Evolutionary conservation across 192 early-diverging fungal species (phyloP).

Genomic region (Backusella luteola): DNA sequence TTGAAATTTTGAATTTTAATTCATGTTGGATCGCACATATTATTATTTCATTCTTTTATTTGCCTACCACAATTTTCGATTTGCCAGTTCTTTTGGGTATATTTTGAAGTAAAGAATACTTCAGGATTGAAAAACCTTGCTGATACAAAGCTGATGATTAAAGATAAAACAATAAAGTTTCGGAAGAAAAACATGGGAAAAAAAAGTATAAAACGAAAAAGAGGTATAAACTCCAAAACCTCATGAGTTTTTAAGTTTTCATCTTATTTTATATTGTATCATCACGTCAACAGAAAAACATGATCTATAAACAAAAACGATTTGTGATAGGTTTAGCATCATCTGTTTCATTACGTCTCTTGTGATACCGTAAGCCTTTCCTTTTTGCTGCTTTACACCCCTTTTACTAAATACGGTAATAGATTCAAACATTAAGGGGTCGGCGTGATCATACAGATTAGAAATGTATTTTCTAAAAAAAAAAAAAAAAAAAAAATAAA

Average conservation of each 20-base stretch:
- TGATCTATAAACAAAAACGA: not conserved
- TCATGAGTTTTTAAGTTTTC: not conserved
- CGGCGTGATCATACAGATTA: not conserved
- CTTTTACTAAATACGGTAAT: not conserved
- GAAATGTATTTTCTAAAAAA: not conserved
- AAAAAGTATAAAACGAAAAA: not conserved
- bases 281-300: not conserved
- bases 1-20: not conserved
- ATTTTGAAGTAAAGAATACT: not conserved
- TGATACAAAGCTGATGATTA: not conserved
- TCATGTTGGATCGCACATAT: not conserved
- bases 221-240: not conserved
- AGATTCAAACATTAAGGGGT: slow-evolving; percentile 3
- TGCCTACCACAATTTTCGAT: not conserved
- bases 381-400: not conserved
- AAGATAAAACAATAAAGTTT: not conserved
- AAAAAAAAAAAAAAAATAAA: not conserved
- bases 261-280: slow-evolving; percentile 1
- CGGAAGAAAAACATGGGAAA: not conserved
- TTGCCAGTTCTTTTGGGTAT: not conserved
- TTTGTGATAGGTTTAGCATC: not conserved
- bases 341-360: not conserved
- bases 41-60: not conserved
- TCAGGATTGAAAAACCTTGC: not conserved
- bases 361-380: not conserved